phyloP scores from a whole-genome alignment of 768 basidiomycete genomes.

The Tylopilus vinaceipallidus region DNA sequence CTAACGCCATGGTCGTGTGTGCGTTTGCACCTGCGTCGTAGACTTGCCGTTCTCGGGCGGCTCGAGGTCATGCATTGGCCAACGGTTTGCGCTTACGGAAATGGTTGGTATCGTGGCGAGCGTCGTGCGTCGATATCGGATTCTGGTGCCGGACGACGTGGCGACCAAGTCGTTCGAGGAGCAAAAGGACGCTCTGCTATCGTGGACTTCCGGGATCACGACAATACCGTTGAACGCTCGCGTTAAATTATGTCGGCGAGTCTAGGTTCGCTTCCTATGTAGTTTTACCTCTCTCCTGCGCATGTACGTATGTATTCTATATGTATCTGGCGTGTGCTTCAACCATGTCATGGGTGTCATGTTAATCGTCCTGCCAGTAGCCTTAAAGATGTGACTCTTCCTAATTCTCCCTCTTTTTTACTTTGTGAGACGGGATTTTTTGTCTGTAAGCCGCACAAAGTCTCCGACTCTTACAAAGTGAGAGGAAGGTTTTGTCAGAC shows the following conservation, averaged over 20 bases:
- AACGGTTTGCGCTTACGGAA: constrained; percentile 45
- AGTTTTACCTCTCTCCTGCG: too few relatives aligned
- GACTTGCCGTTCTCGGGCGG: constrained; percentile 47
- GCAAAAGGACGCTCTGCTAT: constrained; percentile 33
- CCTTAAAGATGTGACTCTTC: too few relatives aligned
- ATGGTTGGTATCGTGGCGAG: constrained; percentile 42
- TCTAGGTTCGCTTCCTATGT: background rate
- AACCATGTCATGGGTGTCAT: too few relatives aligned
- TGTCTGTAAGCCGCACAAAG: too few relatives aligned
- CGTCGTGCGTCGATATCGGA: constrained; percentile 40
- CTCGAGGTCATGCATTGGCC: constrained; percentile 47
- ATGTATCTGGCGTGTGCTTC: too few relatives aligned
- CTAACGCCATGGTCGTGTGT: background rate
- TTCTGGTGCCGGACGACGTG: constrained; percentile 40
- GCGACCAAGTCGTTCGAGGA: constrained; percentile 26
- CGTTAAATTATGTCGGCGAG: constrained; percentile 23
- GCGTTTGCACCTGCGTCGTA: constrained; percentile 4
- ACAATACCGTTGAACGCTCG: constrained; percentile 32
- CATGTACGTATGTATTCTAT: too few relatives aligned
- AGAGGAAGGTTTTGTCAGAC: too few relatives aligned
- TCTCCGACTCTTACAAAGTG: too few relatives aligned
- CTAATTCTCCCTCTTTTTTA: too few relatives aligned
- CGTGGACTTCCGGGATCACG: constrained; percentile 40
- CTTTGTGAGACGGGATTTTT: too few relatives aligned
- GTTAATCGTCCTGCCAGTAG: too few relatives aligned